These are phyloP conservation scores for Cryptosporidium canis DNA, from an alignment of 169 alveolate species.

Conservation along the genomic window DNA sequence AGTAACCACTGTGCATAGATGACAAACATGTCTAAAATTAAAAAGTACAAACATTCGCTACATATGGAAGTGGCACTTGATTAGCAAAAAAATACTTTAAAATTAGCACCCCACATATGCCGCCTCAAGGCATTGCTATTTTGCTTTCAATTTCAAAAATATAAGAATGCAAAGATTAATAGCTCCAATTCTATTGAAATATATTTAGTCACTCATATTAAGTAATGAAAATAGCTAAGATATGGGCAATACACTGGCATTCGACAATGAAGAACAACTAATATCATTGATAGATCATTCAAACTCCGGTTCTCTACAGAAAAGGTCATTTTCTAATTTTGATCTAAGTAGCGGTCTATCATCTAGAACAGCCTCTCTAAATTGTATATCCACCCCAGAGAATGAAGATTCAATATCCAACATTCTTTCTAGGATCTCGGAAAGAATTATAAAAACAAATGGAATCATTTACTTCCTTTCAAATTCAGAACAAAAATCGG, in stretches of 20 bases:
- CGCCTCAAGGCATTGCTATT: slow-evolving; percentile 15
- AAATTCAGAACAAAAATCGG: not conserved
- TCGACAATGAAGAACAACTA: not conserved
- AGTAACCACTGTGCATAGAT: no score
- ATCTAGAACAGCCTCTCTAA: slow-evolving; percentile 17
- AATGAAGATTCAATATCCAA: slow-evolving; percentile 36
- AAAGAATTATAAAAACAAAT: slow-evolving; percentile 17
- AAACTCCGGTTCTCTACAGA: slow-evolving; percentile 1
- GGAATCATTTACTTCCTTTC: slow-evolving; percentile 29
- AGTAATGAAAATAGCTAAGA: not conserved
- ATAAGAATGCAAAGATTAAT: not conserved
- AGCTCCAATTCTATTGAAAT: not conserved
- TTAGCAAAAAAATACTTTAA: no score
- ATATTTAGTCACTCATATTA: not conserved
- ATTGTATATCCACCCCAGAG: not conserved
- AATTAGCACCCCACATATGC: slow-evolving; percentile 44
- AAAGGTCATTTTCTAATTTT: slow-evolving; percentile 18
- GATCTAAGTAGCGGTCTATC: slow-evolving; percentile 13
- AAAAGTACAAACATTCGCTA: no score
- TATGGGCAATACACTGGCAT: slow-evolving; percentile 33
- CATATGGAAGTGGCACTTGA: no score
- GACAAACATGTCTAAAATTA: no score
- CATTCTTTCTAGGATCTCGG: slow-evolving; percentile 22
- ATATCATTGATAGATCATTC: not conserved
- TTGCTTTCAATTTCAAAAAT: not conserved